A percentile compares a stretch with the other conserved stretches of the same genome.
Conservation (phyloP, 257 asterid species). For the Nicotiana otophora region DNA sequence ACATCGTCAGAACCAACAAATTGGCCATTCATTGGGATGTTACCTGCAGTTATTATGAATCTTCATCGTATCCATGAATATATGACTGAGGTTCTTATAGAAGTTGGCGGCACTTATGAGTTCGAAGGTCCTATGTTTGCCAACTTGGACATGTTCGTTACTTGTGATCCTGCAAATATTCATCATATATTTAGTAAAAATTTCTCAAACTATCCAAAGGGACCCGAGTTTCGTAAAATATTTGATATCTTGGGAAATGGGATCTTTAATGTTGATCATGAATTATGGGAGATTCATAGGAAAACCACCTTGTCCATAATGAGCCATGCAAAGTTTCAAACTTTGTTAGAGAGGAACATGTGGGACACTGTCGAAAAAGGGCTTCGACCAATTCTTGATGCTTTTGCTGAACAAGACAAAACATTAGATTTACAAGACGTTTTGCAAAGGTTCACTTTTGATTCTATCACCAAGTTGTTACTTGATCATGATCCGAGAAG, state of each 20-base stretch:
- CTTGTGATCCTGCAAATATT: conserved; percentile 2
- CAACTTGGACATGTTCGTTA: neutral
- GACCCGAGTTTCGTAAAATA: neutral
- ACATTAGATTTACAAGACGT: conserved; percentile 4
- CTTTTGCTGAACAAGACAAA: neutral
- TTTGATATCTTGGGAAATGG: conserved; percentile 8
- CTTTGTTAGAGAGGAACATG: neutral
- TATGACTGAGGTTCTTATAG: neutral
- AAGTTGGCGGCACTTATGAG: neutral
- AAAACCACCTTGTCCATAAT: neutral
- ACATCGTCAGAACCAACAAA: neutral
- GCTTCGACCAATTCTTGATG: conserved; percentile 2
- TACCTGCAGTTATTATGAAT: neutral
- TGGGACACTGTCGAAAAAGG: neutral
- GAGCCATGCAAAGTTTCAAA: neutral
- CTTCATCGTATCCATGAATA: neutral
- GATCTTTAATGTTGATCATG: neutral
- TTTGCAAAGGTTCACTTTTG: conserved; percentile 12
- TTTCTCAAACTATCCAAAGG: conserved; percentile 6
- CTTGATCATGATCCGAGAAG: conserved; percentile 3
- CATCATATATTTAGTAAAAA: neutral
- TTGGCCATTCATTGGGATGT: neutral
- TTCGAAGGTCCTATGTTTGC: neutral
- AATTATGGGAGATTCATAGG: conserved; percentile 6
- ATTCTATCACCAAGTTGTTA: neutral